Conservation (phyloP, 1,139 yeast genomes). For the Pichia norvegensis region DNA sequence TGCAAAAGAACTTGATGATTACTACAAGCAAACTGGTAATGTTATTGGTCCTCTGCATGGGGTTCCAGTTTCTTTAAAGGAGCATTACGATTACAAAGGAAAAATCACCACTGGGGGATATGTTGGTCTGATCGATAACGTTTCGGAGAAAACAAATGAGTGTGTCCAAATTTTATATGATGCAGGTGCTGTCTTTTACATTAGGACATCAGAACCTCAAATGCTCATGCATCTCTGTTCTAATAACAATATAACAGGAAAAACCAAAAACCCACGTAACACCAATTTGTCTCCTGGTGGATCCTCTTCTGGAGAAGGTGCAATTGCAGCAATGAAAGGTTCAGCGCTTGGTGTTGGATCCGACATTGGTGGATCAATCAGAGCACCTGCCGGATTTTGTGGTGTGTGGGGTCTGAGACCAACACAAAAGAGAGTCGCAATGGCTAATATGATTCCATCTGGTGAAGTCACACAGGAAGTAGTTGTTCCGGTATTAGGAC, state of each 20-base stretch:
- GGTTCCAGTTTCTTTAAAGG: slow-evolving; percentile 49
- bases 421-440: slow-evolving; percentile 31
- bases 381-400: slow-evolving; percentile 35
- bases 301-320: slow-evolving; percentile 69
- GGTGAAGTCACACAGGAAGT: slow-evolving; percentile 17
- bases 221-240: slow-evolving; percentile 43
- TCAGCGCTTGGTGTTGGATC: slow-evolving; percentile 60
- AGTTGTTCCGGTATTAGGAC: slow-evolving; percentile 21
- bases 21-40: slow-evolving; percentile 31
- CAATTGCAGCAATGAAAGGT: slow-evolving; percentile 56
- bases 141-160: slow-evolving; percentile 35
- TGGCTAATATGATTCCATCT: slow-evolving; percentile 42
- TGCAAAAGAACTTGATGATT: slow-evolving; percentile 31
- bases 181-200: slow-evolving; percentile 46
- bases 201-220: slow-evolving; percentile 38
- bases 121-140: slow-evolving; percentile 37
- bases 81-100: slow-evolving; percentile 51
- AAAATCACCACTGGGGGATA: slow-evolving; percentile 49
- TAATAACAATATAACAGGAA: slow-evolving; percentile 37
- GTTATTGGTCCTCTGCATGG: slow-evolving; percentile 45
- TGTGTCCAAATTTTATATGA: slow-evolving; percentile 38
- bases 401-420: slow-evolving; percentile 34
- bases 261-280: slow-evolving; percentile 43
- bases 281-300: slow-evolving; percentile 50
- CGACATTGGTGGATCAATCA: slow-evolving; percentile 37